Base-by-base conservation (phyloP, 495 filamentous ascomycete genomes). In the Tuber indicum region DNA sequence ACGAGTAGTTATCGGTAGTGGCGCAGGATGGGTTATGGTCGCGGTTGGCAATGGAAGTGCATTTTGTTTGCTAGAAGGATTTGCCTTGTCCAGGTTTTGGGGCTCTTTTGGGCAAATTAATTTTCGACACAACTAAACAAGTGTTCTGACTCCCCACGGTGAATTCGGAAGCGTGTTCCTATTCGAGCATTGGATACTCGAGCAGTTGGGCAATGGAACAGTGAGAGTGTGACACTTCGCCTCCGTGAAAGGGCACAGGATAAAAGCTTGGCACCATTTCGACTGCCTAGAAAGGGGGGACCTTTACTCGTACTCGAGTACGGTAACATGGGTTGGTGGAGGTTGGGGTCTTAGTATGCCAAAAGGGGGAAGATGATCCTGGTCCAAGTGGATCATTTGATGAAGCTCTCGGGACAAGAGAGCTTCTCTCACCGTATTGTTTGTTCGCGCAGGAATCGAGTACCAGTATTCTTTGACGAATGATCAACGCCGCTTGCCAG, bases 291-390 rank as follows among this genome's bases (percentile, higher is more conserved):
- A 32, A 66, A n/a, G 26, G 58, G 58, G 52, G 58, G n/a, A n/a
- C n/a, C n/a, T 32, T 32, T 32, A 32, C 32, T 32, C 32, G 32
- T 32, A 32, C 32, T 32, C 32, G 32, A 32, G 32, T 32, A 32
- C 1, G 32, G 32, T 32, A 66, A 32, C 58, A 66, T 66, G 58
- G 9, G 12, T n/a, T 66, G 52, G 77, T 73, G 74, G 74, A 76
- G 76, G 77, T 80, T 80, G 78, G 78, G 73, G 78, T 80, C 76
- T 80, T 77, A 80, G 75, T 76, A 62, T 72, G 19, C 77, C 52
- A 72, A 49, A 80, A 80, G 79, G 71, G 74, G 78, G 77, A 80
- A 80, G 78, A 77, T 79, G 74, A 71, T 46, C 58, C 77, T 76
- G 77, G 49, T 58, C 23, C n/a, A 26, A 26, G 49, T 26, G 23